A percentile compares a stretch with the other conserved stretches of the same genome.
phyloP scores from a whole-genome alignment of 306 rosid genomes.

The Casuarina cunninghamiana region DNA sequence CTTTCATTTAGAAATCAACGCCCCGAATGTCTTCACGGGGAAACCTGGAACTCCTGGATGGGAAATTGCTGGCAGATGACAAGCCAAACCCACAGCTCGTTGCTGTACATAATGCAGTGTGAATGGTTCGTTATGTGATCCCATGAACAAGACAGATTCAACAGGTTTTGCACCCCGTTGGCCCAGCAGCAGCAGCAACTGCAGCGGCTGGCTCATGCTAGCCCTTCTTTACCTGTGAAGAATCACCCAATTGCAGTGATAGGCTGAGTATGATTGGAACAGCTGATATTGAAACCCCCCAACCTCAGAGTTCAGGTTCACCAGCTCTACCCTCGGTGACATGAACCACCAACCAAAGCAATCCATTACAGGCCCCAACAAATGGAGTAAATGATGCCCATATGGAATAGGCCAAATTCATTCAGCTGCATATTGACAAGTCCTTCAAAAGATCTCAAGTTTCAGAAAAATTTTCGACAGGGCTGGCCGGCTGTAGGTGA shows the following conservation, averaged over 20 bases:
- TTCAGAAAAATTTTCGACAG: slow-evolving; percentile 1
- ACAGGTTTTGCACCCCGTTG: not conserved
- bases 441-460: slow-evolving; percentile 19
- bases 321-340: not conserved
- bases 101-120: not conserved
- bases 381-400: slow-evolving; percentile 1
- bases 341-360: slow-evolving; percentile 12
- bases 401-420: not conserved
- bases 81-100: not conserved
- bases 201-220: not conserved
- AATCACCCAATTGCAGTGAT: not conserved
- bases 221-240: not conserved
- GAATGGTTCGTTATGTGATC: not conserved
- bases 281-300: not conserved
- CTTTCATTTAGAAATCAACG: not conserved
- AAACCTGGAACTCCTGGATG: not conserved
- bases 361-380: not conserved
- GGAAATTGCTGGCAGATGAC: not conserved
- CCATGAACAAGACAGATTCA: not conserved
- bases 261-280: slow-evolving; percentile 8
- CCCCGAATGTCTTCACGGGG: not conserved
- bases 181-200: slow-evolving; percentile 13
- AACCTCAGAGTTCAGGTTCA: not conserved
- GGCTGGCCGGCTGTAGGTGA: slow-evolving; percentile 26
- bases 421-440: slow-evolving; percentile 15